Evolutionary conservation across 805 yeast genomes (phyloP), one percentile per base, ranked within the genome.

Genomic region (Pichia manshurica): DNA sequence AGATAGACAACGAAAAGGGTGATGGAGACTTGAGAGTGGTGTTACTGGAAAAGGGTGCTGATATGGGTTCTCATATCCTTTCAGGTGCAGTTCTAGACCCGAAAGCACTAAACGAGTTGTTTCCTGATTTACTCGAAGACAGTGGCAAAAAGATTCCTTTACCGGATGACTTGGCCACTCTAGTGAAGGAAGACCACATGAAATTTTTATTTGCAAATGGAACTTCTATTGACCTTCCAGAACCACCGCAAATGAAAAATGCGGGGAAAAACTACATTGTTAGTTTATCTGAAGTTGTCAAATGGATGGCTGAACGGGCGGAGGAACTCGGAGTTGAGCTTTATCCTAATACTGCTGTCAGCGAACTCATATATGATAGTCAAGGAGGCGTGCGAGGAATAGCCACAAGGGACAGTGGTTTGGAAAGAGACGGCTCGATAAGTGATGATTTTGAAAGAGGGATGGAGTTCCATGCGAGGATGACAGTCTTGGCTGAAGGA

Each of bases 61-160:
- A 89, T 61, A 79, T 93, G 72, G 99, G 99, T 3, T 78, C 87
- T 0, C 99, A 93, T 62, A 88, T 81, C 22, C 81, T 93, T 7
- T 85, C 96, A 43, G 99, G 99, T 22, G 97, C 96, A 0, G 93
- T 93, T 2, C 65, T 93, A 43, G 98, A 93, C 62, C 98, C 99
- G 2, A 72, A 82, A 39, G 93, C 96, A 1, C 69, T 93, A 44
- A 76, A 79, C 56, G 99, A 93, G 65, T 73, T 93, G 53, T 84
- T 86, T 57, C 88, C 90, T 5, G 82, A 82, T 17, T 73, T 78
- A 55, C 84, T 81, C 51, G 65, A 64, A 47, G 71, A 72, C 50
- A 72, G 71, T 47, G 77, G 74, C 45, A 60, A 70, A 46, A 78
- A 78, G 1, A 81, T 83, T n/a, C 85, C 89, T 2, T 67, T 90